Evolutionary conservation across 345 rosid genomes (phyloP).

Genomic region (Arabidopsis suecica): DNA sequence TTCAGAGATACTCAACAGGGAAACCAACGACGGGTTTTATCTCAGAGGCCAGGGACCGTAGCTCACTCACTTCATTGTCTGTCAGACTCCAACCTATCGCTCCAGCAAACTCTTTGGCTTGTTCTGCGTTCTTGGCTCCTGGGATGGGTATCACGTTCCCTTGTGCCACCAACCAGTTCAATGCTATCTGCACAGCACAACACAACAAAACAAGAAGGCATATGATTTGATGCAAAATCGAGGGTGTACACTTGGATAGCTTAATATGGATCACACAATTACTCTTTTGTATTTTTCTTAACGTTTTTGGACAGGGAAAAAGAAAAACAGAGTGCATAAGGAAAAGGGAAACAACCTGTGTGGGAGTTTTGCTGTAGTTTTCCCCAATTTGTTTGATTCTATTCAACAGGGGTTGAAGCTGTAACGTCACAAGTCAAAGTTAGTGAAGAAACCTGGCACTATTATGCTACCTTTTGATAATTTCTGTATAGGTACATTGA

Average conservation of each 20-base stretch:
- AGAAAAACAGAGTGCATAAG: conserved; percentile 11
- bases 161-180: conserved; percentile 94
- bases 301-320: conserved; percentile 2
- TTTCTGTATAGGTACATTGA: neutral
- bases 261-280: conserved; percentile 8
- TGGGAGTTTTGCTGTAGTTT: conserved; percentile 64
- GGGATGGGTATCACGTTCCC: conserved; percentile 94
- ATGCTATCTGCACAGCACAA: conserved; percentile 60
- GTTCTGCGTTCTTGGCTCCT: conserved; percentile 86
- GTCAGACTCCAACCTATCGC: conserved; percentile 87
- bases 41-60: conserved; percentile 75
- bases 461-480: conserved; percentile 4
- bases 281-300: conserved; percentile 2
- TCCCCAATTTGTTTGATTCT: conserved; percentile 76
- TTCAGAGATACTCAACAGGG: conserved; percentile 70
- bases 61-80: conserved; percentile 65
- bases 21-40: conserved; percentile 67
- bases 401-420: conserved; percentile 84
- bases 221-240: conserved; percentile 11
- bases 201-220: neutral
- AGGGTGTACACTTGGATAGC: conserved; percentile 17
- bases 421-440: conserved; percentile 40
- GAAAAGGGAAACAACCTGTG: conserved; percentile 64
- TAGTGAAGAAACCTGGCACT: conserved; percentile 31
- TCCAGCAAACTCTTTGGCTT: conserved; percentile 80